Evolutionary conservation across 176 grass and related monocot genomes (phyloP), one percentile per base, ranked within the genome.

Genomic region (Melocanna baccifera): DNA sequence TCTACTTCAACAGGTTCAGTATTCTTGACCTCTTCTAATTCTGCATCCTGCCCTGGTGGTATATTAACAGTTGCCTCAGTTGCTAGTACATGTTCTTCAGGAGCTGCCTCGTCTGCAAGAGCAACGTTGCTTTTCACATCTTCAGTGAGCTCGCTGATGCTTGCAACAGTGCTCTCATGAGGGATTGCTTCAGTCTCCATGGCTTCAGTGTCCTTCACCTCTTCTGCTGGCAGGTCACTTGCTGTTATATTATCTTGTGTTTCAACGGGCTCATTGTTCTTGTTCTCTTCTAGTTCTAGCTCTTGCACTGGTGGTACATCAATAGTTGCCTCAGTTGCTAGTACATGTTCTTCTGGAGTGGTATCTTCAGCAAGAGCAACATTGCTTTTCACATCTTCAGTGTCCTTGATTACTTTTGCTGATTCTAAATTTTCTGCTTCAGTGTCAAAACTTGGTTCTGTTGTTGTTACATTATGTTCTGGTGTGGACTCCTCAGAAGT

Each of bases 21-120:
- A 37, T 81, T 48, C 70, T 89, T 81, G 32, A 39, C 51, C n/a
- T 89, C 81, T 75, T 85, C 77, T 81, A 52, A 52, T 25, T 71
- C 53, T 70, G 32, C 12, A 8, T 85, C 62, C 14, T 81, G 82
- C 3, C 47, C 23, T 52, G 42, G 34, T 85, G 62, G 47, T 23
- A 13, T 76, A 52, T 75, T 69, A 85, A 20, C 32, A 62, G 32
- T 43, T 69, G 13, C 52, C 20, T 81, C 23, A 25, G 52, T 76
- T 68, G 57, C 78, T 61, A 22, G 40, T 59, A 2, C 19, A 82
- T 82, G 16, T 46, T 71, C 51, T 9, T 22, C 25, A 14, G 37
- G 9, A n/a, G 25, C 67, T 48, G 69, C 55, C 55, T 62, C 26
- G 0, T 62, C 68, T 32, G 39, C 7, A 83, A 50, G 37, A 48